phyloP scores from a whole-genome alignment of 306 rosid species.

The Medicago lupulina region DNA sequence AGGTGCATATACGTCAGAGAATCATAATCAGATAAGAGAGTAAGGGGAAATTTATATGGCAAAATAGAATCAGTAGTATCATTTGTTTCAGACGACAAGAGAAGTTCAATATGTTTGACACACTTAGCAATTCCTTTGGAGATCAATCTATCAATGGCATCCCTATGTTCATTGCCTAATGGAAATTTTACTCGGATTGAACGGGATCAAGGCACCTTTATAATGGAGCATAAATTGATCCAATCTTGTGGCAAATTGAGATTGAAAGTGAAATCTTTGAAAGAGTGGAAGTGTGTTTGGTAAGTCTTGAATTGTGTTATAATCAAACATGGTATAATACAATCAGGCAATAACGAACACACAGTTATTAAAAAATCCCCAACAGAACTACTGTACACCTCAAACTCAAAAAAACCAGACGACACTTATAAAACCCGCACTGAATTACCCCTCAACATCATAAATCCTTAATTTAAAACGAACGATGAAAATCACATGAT shows the following conservation, averaged over 20 bases:
- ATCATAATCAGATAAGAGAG: neutral
- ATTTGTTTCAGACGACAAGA: neutral
- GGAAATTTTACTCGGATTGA: neutral
- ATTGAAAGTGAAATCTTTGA: too few species aligned
- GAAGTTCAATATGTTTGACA: slow-evolving; percentile 3
- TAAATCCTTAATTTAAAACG: too few species aligned
- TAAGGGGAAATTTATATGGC: neutral
- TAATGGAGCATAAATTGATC: neutral
- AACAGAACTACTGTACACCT: too few species aligned
- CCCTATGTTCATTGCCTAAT: neutral
- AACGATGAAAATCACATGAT: too few species aligned
- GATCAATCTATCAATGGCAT: neutral
- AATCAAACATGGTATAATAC: too few species aligned
- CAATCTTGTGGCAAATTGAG: neutral
- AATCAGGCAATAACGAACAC: too few species aligned
- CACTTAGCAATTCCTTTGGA: neutral
- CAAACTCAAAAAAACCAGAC: too few species aligned
- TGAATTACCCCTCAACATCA: too few species aligned
- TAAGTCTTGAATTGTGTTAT: too few species aligned
- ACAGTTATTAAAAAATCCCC: too few species aligned
- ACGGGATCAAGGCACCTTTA: neutral
- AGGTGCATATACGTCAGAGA: neutral
- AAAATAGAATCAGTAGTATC: neutral
- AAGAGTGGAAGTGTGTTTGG: too few species aligned
- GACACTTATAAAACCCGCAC: too few species aligned